These are phyloP conservation scores for Eurotiales sp. DNA, from an alignment of 2,329 filamentous ascomycete genomes.

Conservation along the genomic window DNA sequence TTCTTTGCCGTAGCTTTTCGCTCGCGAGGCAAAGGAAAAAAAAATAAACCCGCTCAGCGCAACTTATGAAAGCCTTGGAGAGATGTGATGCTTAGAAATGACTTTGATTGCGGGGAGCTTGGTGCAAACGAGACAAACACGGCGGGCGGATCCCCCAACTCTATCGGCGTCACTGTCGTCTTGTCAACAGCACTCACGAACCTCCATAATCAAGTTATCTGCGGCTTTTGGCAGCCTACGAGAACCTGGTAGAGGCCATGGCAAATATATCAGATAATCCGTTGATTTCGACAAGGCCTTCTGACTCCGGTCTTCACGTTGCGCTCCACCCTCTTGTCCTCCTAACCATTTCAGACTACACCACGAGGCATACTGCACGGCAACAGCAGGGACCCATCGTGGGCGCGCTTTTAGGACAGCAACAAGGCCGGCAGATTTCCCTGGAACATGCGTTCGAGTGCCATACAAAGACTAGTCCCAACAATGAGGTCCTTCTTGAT, in stretches of 20 bases:
- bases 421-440: constrained; percentile 84
- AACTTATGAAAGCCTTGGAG: background rate
- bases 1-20: background rate
- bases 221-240: background rate
- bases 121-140: constrained; percentile 32
- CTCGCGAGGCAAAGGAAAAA: background rate
- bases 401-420: constrained; percentile 85
- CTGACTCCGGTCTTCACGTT: constrained; percentile 72
- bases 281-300: constrained; percentile 63
- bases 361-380: constrained; percentile 83
- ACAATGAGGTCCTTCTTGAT: constrained; percentile 62
- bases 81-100: no score
- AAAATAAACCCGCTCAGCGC: no score
- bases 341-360: constrained; percentile 94
- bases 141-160: no score
- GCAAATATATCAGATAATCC: constrained; percentile 48
- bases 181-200: constrained; percentile 1
- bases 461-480: constrained; percentile 49
- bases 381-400: constrained; percentile 71
- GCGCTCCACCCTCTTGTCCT: constrained; percentile 91
- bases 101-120: constrained; percentile 16
- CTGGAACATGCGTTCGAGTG: constrained; percentile 93
- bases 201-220: background rate
- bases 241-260: constrained; percentile 36
- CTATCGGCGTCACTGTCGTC: background rate